Evolutionary conservation across 2,329 filamentous ascomycete genomes (phyloP), one percentile per base, ranked within the genome.

Genomic region (Trichoderma oligosporum): DNA sequence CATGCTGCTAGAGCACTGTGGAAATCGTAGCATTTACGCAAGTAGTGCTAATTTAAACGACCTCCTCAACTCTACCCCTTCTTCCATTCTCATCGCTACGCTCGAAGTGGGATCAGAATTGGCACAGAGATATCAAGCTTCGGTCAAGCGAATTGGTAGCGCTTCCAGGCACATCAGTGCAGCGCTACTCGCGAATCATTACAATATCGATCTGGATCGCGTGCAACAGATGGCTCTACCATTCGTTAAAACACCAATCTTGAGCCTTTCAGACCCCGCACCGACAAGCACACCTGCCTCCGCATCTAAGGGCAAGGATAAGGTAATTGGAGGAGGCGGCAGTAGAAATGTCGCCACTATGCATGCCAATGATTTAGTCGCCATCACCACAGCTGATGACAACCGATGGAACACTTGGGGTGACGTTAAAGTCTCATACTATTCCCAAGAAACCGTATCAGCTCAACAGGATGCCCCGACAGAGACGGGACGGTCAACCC

Each of bases 21-120:
- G 93, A 59, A 99, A 99, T 69, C 82, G 95, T 64, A 97, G 92
- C 75, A 86, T 99, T 66, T 99, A 97, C 71, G 90, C 88, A 60
- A 99, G 94, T 77, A 97, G 93, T 70, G 81, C 87, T 63, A 89
- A 95, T 66, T 77, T 99, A 60, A 94, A 93, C 69, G 87, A 92
- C 68, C 81, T 99, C 38, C 82, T 99, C 59, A 90, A 97, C 72
- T 93, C 89, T 42, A 93, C 90, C 2, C 92, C 88, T 22, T 79
- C 93, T 57, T 83, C 85, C 25, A 80, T 99, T 47, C 79, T 99
- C 54, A 85, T 88, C 67, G 82, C 82, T 27, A 88, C 91, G 7
- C 81, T 99, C 39, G 85, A 89, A 61, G 83, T 99, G 60, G 86
- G 87, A 27, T 85, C 93, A 38, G 89, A 93, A 69, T 79, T 99